A percentile compares a stretch with the other conserved stretches of the same genome.
phyloP scores from a whole-genome alignment of 345 rosid species.

The Lepidium aucheri region DNA sequence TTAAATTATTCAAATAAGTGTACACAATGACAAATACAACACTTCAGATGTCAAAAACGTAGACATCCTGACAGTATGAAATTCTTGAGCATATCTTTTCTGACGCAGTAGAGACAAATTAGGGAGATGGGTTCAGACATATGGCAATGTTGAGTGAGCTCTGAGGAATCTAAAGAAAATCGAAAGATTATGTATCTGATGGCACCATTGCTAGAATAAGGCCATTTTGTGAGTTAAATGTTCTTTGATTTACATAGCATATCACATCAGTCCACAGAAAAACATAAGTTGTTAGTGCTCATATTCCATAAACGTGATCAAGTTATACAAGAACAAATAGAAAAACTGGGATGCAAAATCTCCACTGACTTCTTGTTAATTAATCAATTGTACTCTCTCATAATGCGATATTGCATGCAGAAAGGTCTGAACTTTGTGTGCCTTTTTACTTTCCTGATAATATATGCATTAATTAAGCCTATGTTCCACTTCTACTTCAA shows the following conservation, averaged over 20 bases:
- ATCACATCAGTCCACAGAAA: background rate
- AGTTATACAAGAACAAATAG: background rate
- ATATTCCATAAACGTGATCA: background rate
- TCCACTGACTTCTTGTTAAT: background rate
- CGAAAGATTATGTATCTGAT: background rate
- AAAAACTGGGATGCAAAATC: background rate
- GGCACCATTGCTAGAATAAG: background rate
- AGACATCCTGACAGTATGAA: background rate
- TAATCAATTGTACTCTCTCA: background rate
- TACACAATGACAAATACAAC: background rate
- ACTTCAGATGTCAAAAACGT: background rate
- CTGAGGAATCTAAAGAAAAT: background rate
- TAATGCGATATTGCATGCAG: background rate
- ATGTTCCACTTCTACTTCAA: background rate
- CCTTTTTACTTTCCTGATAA: background rate
- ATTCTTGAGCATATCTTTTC: background rate
- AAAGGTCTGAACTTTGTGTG: background rate
- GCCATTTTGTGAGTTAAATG: background rate
- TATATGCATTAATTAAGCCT: background rate
- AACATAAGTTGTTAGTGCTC: background rate
- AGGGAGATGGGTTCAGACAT: background rate
- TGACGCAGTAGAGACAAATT: background rate
- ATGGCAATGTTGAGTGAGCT: background rate
- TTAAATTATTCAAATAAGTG: background rate
- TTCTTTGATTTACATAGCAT: background rate